phyloP scores from a whole-genome alignment of 2,329 filamentous ascomycete species.

The Paecilomyces variotii region DNA sequence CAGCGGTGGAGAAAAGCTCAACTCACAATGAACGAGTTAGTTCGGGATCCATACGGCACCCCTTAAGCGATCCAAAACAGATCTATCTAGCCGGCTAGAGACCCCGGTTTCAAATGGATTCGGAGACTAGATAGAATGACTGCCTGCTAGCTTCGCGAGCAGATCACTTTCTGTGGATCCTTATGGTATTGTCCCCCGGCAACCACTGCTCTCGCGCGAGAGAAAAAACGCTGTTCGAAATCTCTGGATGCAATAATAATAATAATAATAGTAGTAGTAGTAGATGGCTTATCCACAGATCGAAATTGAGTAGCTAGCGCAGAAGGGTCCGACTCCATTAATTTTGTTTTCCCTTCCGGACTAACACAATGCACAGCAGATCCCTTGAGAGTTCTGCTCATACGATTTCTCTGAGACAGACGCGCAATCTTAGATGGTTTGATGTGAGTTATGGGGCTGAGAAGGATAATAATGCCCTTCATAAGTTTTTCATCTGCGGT shows the following conservation, averaged over 20 bases:
- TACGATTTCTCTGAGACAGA: not conserved
- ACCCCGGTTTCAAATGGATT: not conserved
- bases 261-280: too few species aligned
- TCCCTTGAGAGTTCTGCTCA: not conserved
- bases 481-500: not conserved
- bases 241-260: not conserved
- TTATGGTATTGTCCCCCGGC: not conserved
- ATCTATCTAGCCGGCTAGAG: not conserved
- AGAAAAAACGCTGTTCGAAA: not conserved
- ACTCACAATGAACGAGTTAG: not conserved
- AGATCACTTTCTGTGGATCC: not conserved
- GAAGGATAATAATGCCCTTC: not conserved
- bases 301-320: not conserved
- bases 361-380: not conserved
- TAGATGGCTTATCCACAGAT: not conserved
- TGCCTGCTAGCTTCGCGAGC: not conserved
- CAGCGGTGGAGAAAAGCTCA: not conserved
- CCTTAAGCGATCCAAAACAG: not conserved
- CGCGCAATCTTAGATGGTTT: not conserved
- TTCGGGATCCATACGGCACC: not conserved
- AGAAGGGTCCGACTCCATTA: not conserved
- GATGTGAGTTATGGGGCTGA: not conserved
- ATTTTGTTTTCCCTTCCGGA: not conserved
- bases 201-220: not conserved
- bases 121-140: not conserved